Evolutionary conservation across 805 yeast species (phyloP).

Genomic region (Starmerella sirachaensis): DNA sequence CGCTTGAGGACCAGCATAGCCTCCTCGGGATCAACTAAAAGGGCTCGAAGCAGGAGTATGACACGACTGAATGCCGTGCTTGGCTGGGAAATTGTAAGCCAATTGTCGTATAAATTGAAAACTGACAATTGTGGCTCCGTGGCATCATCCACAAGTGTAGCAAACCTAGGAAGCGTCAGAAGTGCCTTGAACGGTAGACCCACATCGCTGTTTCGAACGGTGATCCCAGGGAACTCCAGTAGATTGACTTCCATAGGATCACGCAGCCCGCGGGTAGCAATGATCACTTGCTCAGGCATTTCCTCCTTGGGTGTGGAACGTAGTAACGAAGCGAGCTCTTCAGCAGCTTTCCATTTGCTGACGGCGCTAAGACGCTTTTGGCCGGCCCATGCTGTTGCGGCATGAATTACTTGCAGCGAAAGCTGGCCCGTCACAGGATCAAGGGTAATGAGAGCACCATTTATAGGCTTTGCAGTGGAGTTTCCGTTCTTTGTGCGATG

Average conservation of each 20-base stretch:
- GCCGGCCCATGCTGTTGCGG: conserved; percentile 85
- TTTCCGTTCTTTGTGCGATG: conserved; percentile 91
- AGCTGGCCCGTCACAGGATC: conserved; percentile 88
- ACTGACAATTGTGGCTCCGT: conserved; percentile 87
- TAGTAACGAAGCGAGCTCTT: conserved; percentile 84
- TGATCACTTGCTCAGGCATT: conserved; percentile 86
- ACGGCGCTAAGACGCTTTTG: conserved; percentile 86
- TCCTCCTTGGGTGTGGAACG: conserved; percentile 85
- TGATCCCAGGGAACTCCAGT: conserved; percentile 89
- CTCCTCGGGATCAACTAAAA: conserved; percentile 59
- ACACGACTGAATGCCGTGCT: conserved; percentile 90
- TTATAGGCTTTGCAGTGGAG: conserved; percentile 78
- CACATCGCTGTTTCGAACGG: conserved; percentile 79
- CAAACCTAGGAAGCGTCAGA: conserved; percentile 64
- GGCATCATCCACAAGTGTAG: conserved; percentile 69
- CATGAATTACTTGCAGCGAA: conserved; percentile 78
- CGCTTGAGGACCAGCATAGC: conserved; percentile 43
- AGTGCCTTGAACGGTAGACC: conserved; percentile 84
- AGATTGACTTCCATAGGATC: conserved; percentile 96
- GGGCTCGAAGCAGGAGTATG: conserved; percentile 67
- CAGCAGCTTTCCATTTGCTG: conserved; percentile 98
- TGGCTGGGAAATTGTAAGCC: conserved; percentile 73
- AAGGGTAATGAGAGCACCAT: conserved; percentile 82
- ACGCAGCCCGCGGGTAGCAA: conserved; percentile 76
- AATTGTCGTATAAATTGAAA: conserved; percentile 86